Conservation (phyloP, 345 rosid species). For the Xanthoceras sorbifolium region DNA sequence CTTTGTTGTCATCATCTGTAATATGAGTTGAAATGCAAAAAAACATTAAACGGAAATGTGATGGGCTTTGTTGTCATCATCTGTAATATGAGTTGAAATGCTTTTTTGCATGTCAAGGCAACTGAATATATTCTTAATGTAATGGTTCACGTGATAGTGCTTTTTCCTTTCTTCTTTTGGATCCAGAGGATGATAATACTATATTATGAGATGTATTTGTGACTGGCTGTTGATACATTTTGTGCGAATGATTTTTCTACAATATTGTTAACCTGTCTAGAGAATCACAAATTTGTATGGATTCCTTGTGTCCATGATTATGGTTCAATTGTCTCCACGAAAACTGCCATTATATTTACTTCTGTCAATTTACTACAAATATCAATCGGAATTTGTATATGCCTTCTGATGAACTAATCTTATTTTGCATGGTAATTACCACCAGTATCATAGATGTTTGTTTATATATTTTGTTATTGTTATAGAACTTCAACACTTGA, state of each 20-base stretch:
- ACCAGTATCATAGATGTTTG: neutral
- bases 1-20: neutral
- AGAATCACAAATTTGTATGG: neutral
- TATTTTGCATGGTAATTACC: neutral
- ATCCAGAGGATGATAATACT: neutral
- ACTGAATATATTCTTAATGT: neutral
- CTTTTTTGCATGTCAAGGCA: neutral
- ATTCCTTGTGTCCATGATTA: neutral
- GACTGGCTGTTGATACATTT: no score
- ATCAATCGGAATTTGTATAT: neutral
- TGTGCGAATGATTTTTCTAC: neutral
- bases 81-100: neutral
- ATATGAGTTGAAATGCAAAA: neutral
- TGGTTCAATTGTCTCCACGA: neutral
- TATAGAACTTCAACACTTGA: slow-evolving; percentile 90
- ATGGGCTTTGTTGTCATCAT: neutral
- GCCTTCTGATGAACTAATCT: neutral
- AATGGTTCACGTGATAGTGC: no score
- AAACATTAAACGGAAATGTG: neutral
- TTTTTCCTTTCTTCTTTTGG: neutral
- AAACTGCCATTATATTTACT: neutral
- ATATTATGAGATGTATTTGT: neutral
- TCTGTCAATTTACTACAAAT: neutral
- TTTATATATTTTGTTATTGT: slow-evolving; percentile 4
- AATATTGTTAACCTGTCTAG: neutral